Evolutionary conservation across 1,284 basidiomycete species (phyloP), one percentile per base, ranked within the genome.

Genomic region (Tilletia horrida): DNA sequence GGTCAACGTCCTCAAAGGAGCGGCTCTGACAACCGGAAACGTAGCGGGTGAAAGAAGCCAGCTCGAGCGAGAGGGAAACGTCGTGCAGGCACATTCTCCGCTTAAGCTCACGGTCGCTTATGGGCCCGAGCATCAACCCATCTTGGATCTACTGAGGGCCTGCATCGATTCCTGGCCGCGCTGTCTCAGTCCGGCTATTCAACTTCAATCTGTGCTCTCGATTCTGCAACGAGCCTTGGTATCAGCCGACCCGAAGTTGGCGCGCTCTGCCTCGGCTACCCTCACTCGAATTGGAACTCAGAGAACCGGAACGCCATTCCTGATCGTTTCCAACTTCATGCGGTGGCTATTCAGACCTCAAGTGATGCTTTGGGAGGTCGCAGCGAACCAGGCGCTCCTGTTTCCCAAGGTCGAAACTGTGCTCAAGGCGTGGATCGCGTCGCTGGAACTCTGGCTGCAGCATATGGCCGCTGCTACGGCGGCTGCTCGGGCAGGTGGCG

Each of bases 131-230:
- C 85, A 88, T 21, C 83, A 85, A 47, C 85, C 91, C 0, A 87
- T 89, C 66, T 87, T 96, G 75, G 87, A 85, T 66, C 85, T 95
- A 40, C 85, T 96, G 1, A 88, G 89, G 69, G 87, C 89, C 0
- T 88, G 91, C 77, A 90, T 95, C 80, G 89, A 91, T 68, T 86
- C 90, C 2, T 91, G 93, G 88, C 94, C 93, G 0, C 87, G 92
- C 8, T 90, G 88, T 71, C 84, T 94, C 0, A 64, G 83, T 87
- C 59, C 71, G 16, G 75, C 72, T 52, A 64, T 82, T 85, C 65
- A 81, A 9, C 82, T 90, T 65, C 82, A 85, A 4, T 89, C 89
- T 62, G 87, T 89, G 0, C 85, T 93, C 63, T 89, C 92, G 71
- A 88, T 93, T 84, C 86, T 96, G 25, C 86, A 94, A 61, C 87